These are phyloP conservation scores for Phytophthora sojae DNA, from an alignment of 352 stramenopile species.

Conservation along the genomic window DNA sequence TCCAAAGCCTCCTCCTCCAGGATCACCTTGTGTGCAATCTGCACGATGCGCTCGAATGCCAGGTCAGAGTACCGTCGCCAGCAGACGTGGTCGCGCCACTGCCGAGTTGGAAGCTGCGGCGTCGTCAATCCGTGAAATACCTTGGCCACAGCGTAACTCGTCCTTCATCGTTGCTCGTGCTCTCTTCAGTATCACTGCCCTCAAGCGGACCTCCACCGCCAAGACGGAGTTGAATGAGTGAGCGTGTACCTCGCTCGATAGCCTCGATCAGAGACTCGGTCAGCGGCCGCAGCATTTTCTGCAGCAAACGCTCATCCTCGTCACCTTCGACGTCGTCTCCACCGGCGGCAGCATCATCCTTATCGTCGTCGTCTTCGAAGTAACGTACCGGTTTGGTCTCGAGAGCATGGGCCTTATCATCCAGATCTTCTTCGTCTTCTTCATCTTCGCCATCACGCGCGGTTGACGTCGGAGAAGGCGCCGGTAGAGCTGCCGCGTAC, in stretches of 20 bases:
- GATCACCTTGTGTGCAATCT: conserved; percentile 67
- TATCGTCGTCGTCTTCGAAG: conserved; percentile 61
- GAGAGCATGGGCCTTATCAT: conserved; percentile 45
- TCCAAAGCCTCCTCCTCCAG: conserved; percentile 26
- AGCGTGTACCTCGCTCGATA: conserved; percentile 64
- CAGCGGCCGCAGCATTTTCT: conserved; percentile 56
- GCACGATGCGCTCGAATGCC: conserved; percentile 79
- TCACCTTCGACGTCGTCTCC: conserved; percentile 14
- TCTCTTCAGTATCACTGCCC: conserved; percentile 22
- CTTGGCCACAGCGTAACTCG: conserved; percentile 73
- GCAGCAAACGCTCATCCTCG: conserved; percentile 46
- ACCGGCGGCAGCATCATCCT: background rate
- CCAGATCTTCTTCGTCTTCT: conserved; percentile 28
- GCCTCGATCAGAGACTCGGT: conserved; percentile 54
- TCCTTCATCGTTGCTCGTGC: conserved; percentile 37
- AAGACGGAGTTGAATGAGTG: conserved; percentile 43
- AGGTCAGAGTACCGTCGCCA: conserved; percentile 76
- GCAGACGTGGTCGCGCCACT: conserved; percentile 70
- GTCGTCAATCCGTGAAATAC: conserved; percentile 82
- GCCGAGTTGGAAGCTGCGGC: conserved; percentile 60
- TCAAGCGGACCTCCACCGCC: conserved; percentile 15
- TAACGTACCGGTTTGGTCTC: conserved; percentile 67
- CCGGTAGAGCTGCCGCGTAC: conserved; percentile 42
- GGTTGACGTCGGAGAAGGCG: conserved; percentile 13
- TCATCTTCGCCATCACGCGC: conserved; percentile 13